These are phyloP conservation scores for Trichoderma sp. DNA, from an alignment of 2,329 filamentous ascomycete genomes.

Conservation along the genomic window DNA sequence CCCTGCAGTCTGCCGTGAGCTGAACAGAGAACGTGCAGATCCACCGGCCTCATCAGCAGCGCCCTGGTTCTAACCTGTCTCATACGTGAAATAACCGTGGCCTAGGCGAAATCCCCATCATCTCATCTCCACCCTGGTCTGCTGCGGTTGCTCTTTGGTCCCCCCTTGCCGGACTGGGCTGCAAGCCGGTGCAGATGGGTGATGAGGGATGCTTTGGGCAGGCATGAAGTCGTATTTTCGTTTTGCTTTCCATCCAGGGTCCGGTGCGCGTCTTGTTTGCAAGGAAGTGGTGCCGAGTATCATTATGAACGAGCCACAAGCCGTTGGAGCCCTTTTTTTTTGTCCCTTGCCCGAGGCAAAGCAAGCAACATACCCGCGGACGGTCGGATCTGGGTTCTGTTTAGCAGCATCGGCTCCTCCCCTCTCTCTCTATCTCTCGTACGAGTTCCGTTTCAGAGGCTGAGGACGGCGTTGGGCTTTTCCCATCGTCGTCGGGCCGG, in stretches of 20 bases:
- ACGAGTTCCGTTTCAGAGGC: neutral
- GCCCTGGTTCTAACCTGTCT: conserved; percentile 6
- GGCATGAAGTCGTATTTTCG: neutral
- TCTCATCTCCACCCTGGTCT: conserved; percentile 11
- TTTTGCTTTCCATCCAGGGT: neutral
- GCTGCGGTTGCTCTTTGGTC: neutral
- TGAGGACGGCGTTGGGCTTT: neutral
- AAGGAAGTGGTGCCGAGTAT: too few relatives aligned
- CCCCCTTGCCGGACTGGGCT: conserved; percentile 18
- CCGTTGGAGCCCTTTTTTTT: too few relatives aligned
- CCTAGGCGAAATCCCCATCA: conserved; percentile 12
- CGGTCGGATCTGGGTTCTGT: too few relatives aligned
- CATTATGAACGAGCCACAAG: too few relatives aligned
- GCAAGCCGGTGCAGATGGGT: conserved; percentile 1
- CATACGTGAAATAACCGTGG: conserved; percentile 1
- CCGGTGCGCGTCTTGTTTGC: neutral
- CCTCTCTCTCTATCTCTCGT: too few relatives aligned
- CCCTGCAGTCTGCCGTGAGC: conserved; percentile 12
- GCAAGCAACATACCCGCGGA: too few relatives aligned
- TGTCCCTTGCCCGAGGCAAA: too few relatives aligned
- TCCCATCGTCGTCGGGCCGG: neutral
- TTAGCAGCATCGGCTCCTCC: too few relatives aligned
- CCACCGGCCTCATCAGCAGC: conserved; percentile 4
- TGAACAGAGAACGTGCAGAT: conserved; percentile 18
- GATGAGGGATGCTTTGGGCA: conserved; percentile 6